These are phyloP conservation scores for Boeremia lycopersici DNA, from an alignment of 2,329 filamentous ascomycete genomes.

Conservation along the genomic window DNA sequence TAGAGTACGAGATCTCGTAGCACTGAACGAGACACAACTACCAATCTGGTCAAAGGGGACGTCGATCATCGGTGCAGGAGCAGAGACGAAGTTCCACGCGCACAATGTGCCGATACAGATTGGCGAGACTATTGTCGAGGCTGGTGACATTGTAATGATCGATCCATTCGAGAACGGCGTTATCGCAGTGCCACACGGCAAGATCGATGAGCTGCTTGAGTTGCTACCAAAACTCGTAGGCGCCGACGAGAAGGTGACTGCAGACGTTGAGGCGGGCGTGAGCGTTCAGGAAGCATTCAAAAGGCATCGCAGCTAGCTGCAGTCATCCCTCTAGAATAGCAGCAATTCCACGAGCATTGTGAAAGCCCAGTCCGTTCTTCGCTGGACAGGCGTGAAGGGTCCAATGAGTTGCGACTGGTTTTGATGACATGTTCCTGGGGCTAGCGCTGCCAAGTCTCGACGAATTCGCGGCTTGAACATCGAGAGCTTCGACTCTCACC, in stretches of 20 bases:
- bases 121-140: conserved; percentile 44
- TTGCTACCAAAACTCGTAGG: conserved; percentile 56
- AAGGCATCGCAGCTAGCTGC: conserved; percentile 52
- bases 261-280: conserved; percentile 67
- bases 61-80: conserved; percentile 64
- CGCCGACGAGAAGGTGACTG: conserved; percentile 53
- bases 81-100: conserved; percentile 63
- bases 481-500: conserved; percentile 29
- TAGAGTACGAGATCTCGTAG: conserved; percentile 68
- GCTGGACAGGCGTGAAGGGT: conserved; percentile 1
- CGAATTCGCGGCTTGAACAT: conserved; percentile 19
- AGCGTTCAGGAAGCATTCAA: conserved; percentile 71
- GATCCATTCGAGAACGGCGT: conserved; percentile 71
- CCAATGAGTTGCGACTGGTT: conserved; percentile 29
- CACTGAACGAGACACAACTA: conserved; percentile 62
- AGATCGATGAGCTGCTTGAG: conserved; percentile 65
- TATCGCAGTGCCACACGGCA: conserved; percentile 68
- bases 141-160: conserved; percentile 70
- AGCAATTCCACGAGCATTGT: background rate
- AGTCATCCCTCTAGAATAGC: background rate
- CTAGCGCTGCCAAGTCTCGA: conserved; percentile 28
- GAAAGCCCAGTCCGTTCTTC: background rate
- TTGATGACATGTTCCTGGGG: conserved; percentile 28
- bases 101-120: conserved; percentile 51
- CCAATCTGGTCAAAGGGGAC: conserved; percentile 65